Conservation (phyloP, 768 basidiomycete genomes). For the Lentinula sp. region DNA sequence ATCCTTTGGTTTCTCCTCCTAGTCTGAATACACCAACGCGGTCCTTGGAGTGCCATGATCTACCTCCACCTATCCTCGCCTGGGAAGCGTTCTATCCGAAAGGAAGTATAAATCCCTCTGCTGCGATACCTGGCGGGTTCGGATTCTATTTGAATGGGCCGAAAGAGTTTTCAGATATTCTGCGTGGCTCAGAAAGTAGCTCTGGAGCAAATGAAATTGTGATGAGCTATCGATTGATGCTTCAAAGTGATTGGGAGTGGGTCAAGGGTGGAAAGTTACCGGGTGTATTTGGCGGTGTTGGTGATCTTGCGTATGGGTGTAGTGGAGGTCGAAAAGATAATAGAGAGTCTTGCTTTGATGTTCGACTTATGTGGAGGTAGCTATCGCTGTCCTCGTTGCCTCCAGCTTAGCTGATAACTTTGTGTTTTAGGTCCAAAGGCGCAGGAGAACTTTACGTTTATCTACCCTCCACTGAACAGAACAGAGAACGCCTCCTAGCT, state of each 20-base stretch:
- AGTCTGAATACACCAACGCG: not conserved
- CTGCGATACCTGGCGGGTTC: slow-evolving; percentile 52
- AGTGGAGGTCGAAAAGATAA: slow-evolving; percentile 60
- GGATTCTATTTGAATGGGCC: slow-evolving; percentile 65
- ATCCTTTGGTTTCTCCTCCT: slow-evolving; percentile 22
- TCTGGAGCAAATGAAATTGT: slow-evolving; percentile 46
- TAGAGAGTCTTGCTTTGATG: slow-evolving; percentile 61
- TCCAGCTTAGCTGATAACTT: not conserved
- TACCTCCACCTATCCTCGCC: slow-evolving; percentile 24
- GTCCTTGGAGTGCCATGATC: too few relatives aligned
- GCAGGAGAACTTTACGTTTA: slow-evolving; percentile 68
- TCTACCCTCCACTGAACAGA: slow-evolving; percentile 44
- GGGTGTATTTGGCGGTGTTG: slow-evolving; percentile 57
- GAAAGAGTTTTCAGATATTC: slow-evolving; percentile 25
- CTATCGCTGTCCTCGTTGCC: slow-evolving; percentile 3
- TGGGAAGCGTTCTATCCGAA: slow-evolving; percentile 61
- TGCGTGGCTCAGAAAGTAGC: slow-evolving; percentile 14
- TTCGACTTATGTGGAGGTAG: slow-evolving; percentile 74
- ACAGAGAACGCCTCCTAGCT: slow-evolving; percentile 32
- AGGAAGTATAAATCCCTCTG: slow-evolving; percentile 57
- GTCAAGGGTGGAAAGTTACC: slow-evolving; percentile 75
- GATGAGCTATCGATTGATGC: slow-evolving; percentile 62
- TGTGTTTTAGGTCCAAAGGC: slow-evolving; percentile 34
- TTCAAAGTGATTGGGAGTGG: slow-evolving; percentile 59
- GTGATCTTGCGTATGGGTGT: slow-evolving; percentile 55